Base-by-base conservation (phyloP, 2,329 filamentous ascomycete species). In the Aspergillus bombycis region DNA sequence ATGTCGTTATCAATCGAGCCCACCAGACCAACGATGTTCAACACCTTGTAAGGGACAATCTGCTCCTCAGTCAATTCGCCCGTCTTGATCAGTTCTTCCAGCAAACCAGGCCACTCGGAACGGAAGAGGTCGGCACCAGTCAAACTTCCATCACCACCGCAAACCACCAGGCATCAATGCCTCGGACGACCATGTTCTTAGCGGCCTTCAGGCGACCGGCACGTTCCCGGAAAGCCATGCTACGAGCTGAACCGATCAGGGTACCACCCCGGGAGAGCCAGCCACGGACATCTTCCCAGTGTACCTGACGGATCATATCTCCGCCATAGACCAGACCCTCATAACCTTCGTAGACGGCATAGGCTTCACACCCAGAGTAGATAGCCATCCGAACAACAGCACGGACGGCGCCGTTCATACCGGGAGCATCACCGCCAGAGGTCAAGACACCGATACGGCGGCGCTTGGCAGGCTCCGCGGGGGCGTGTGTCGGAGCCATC, bases 1-100 rank as follows among this genome's bases (percentile, higher is more conserved):
- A 99, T 90, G 75, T 99, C 94, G 75, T 98, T 99, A 84, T 99
- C 94, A 75, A 98, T 99, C 62, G 93, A 97, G 61, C 94, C 94
- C 30, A 99, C 94, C 58, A 98, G 84, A 57, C 94, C 94, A 60
- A 97, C 94, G 68, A 99, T 97, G 80, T 98, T 98, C 74, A 99
- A 87, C 72, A 95, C 89, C 73, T 86, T 85, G 84, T 92, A 96
- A 3, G 91, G 90, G 48, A 88, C 83, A 63, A 92, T 81, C 75
- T 97, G 89, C 61, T 89, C 86, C 50, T 82, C 73, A 7, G 87
- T 89, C 70, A 97, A 84, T 74, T 94, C 85, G 60, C 88, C 88
- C 3, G 81, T 91, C 55, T 86, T 75, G 38, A 97, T 90, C 64
- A 99, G 86, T 82, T 99, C 94, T 58, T 91, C 83, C 62, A 98